Conservation (phyloP, 2,329 filamentous ascomycete genomes). For the Blastomyces gilchristii region DNA sequence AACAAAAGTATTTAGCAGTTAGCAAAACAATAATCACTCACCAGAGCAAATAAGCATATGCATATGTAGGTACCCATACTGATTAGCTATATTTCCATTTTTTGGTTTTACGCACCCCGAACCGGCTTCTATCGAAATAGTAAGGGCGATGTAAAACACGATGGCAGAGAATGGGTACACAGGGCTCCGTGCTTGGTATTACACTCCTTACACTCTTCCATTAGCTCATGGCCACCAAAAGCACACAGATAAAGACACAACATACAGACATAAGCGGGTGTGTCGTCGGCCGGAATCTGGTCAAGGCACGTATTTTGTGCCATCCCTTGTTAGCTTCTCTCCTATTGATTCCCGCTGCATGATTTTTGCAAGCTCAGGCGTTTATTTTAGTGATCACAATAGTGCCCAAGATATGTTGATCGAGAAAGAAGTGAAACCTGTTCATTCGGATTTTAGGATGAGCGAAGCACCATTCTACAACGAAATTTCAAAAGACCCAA, state of each 20-base stretch:
- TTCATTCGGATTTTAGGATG: background rate
- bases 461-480: background rate
- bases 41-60: background rate
- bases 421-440: background rate
- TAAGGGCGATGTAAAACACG: background rate
- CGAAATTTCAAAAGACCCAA: background rate
- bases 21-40: background rate
- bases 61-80: constrained; percentile 3
- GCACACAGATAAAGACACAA: background rate
- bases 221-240: background rate
- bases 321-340: background rate
- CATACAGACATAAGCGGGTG: background rate
- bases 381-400: background rate
- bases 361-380: background rate
- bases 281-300: background rate
- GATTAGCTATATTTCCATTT: background rate
- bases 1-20: too few species aligned
- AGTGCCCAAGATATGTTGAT: too few species aligned
- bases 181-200: background rate
- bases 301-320: background rate
- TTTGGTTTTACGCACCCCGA: background rate
- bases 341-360: background rate
- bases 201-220: background rate
- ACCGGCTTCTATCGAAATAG: background rate
- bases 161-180: background rate